A percentile compares a stretch with the other conserved stretches of the same genome.
phyloP scores from a whole-genome alignment of 129 eudicot genomes.

The Flaveria bidentis region DNA sequence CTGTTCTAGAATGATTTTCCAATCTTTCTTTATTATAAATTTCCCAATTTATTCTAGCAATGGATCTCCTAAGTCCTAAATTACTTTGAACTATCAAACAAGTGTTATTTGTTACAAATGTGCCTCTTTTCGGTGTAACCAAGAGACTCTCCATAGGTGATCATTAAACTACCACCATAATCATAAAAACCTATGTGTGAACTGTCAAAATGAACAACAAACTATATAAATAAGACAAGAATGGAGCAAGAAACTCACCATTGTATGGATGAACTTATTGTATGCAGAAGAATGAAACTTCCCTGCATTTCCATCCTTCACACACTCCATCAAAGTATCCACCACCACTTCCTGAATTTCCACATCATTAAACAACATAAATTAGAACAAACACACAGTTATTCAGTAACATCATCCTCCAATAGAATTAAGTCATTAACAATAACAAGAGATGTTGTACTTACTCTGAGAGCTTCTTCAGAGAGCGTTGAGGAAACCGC shows the following conservation, averaged over 20 bases:
- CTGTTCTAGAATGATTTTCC: neutral
- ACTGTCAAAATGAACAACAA: neutral
- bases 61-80: neutral
- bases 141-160: neutral
- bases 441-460: neutral
- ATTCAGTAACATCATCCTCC: neutral
- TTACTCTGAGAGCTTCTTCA: slow-evolving; percentile 58
- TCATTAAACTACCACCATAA: neutral
- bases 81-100: neutral
- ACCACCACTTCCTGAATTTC: slow-evolving; percentile 64
- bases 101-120: neutral
- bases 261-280: slow-evolving; percentile 53
- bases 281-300: slow-evolving; percentile 70
- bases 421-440: neutral
- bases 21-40: neutral
- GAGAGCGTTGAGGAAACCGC: slow-evolving; percentile 36
- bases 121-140: neutral
- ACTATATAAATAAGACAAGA: neutral
- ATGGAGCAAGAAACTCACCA: slow-evolving; percentile 46
- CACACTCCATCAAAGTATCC: slow-evolving; percentile 85
- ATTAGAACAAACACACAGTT: neutral
- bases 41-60: neutral
- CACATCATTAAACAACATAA: slow-evolving; percentile 2
- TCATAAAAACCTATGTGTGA: neutral
- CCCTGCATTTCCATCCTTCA: slow-evolving; percentile 80